A percentile compares a stretch with the other conserved stretches of the same genome.
Conservation (phyloP, 2,329 filamentous ascomycete genomes). For the Cladosporium colombiae region DNA sequence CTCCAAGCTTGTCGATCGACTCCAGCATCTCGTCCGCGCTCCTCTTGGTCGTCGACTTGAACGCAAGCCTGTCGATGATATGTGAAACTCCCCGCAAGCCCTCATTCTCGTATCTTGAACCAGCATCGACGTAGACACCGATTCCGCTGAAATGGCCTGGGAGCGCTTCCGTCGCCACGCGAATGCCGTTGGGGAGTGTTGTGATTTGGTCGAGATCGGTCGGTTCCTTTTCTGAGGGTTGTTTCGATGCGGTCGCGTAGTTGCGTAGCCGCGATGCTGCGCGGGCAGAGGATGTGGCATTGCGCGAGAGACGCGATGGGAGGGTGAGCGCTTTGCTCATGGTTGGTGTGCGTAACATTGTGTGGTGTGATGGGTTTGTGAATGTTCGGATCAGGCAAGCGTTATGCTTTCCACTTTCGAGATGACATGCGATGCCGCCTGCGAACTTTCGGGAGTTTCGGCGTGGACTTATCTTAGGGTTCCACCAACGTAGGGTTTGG, state of each 20-base stretch:
- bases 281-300: slow-evolving; percentile 23
- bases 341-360: slow-evolving; percentile 20
- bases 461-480: not conserved
- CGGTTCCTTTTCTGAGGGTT: slow-evolving; percentile 62
- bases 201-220: slow-evolving; percentile 85
- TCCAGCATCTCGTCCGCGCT: slow-evolving; percentile 84
- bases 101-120: slow-evolving; percentile 88
- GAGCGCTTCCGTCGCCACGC: slow-evolving; percentile 90
- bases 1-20: slow-evolving; percentile 81
- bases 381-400: not conserved
- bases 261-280: slow-evolving; percentile 22
- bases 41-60: slow-evolving; percentile 77
- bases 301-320: slow-evolving; percentile 31
- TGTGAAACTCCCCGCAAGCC: slow-evolving; percentile 87
- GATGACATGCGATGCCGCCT: not conserved
- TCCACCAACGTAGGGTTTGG: not conserved
- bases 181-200: slow-evolving; percentile 85
- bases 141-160: slow-evolving; percentile 94
- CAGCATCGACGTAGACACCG: slow-evolving; percentile 92
- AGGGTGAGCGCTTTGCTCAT: slow-evolving; percentile 36
- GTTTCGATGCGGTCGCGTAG: slow-evolving; percentile 33
- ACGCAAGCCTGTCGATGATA: slow-evolving; percentile 92
- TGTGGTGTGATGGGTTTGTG: not conserved
- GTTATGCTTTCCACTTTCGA: not conserved
- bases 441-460: not conserved